Evolutionary conservation across 2,329 filamentous ascomycete species (phyloP).

Genomic region (Pseudopithomyces chartarum): DNA sequence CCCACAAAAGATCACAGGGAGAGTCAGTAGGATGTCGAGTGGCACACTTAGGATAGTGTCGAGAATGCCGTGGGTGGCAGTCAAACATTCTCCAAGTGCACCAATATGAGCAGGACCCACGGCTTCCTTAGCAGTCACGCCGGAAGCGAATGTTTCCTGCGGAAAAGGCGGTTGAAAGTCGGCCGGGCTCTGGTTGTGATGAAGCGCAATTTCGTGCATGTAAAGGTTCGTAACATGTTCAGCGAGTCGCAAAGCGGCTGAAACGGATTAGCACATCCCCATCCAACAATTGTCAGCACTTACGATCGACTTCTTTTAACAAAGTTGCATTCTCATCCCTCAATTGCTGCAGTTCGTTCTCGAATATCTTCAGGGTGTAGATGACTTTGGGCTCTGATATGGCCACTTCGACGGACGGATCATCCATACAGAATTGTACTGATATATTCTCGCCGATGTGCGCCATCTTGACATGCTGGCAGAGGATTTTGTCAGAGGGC

Average conservation of each 20-base stretch:
- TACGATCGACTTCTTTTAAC: constrained; percentile 43
- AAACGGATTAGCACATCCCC: not conserved
- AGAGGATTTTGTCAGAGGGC: constrained; percentile 61
- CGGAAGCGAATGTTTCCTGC: constrained; percentile 46
- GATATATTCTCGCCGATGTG: constrained; percentile 64
- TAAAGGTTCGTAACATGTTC: constrained; percentile 56
- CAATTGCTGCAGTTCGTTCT: constrained; percentile 53
- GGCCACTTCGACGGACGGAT: constrained; percentile 55
- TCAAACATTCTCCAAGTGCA: constrained; percentile 53
- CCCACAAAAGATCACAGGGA: constrained; percentile 54
- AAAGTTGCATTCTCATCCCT: constrained; percentile 44
- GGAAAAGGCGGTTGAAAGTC: constrained; percentile 54
- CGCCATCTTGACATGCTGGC: constrained; percentile 63
- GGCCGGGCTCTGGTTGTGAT: constrained; percentile 48
- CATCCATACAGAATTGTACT: constrained; percentile 62
- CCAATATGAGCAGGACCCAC: constrained; percentile 54
- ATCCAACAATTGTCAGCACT: constrained; percentile 10
- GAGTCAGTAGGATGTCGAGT: constrained; percentile 47
- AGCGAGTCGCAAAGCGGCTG: constrained; percentile 49
- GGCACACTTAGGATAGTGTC: constrained; percentile 56
- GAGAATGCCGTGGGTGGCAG: constrained; percentile 53
- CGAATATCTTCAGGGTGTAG: constrained; percentile 60
- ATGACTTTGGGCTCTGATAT: constrained; percentile 62
- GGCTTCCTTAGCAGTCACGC: constrained; percentile 47
- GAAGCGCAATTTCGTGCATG: constrained; percentile 57